Evolutionary conservation across 2,329 filamentous ascomycete species (phyloP).

Genomic region (Cytospora paraplurivora): DNA sequence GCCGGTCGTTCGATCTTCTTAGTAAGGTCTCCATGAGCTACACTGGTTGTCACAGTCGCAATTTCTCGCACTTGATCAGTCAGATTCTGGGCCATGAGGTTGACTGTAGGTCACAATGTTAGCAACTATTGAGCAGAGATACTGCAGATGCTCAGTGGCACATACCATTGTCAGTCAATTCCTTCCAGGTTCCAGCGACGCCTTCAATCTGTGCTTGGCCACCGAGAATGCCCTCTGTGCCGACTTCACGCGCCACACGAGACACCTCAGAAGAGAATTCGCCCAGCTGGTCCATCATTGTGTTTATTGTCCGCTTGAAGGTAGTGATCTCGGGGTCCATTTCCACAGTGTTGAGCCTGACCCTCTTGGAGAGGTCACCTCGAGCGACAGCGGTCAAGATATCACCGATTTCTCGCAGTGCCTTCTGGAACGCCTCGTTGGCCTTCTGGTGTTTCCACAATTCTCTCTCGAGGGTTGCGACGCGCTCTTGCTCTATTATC

Average conservation of each 20-base stretch:
- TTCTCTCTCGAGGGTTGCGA: slow-evolving; percentile 87
- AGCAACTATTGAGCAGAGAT: slow-evolving; percentile 23
- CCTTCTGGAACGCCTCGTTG: slow-evolving; percentile 98
- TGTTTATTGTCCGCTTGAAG: slow-evolving; percentile 98
- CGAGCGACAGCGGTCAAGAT: slow-evolving; percentile 96
- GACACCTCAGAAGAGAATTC: slow-evolving; percentile 97
- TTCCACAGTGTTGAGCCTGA: slow-evolving; percentile 91
- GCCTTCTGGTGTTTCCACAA: slow-evolving; percentile 97
- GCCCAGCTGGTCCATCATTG: slow-evolving; percentile 98
- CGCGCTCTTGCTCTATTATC: slow-evolving; percentile 82
- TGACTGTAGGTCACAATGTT: slow-evolving; percentile 55
- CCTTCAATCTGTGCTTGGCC: slow-evolving; percentile 92
- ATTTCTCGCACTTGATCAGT: slow-evolving; percentile 86
- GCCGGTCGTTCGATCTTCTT: slow-evolving; percentile 83
- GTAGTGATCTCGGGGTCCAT: slow-evolving; percentile 98
- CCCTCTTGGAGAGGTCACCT: slow-evolving; percentile 95
- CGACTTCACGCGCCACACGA: slow-evolving; percentile 90
- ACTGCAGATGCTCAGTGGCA: slow-evolving; percentile 3
- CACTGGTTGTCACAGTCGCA: slow-evolving; percentile 79
- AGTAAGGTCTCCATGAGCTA: slow-evolving; percentile 79
- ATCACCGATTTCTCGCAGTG: slow-evolving; percentile 91
- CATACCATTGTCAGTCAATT: slow-evolving; percentile 82
- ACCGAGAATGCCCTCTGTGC: slow-evolving; percentile 90
- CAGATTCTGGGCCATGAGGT: slow-evolving; percentile 81
- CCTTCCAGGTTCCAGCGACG: slow-evolving; percentile 96